Percentiles rank a stretch among this genome's conserved stretches.
Conservation (phyloP, 805 yeast genomes). For the Nakazawaea anatomiae region DNA sequence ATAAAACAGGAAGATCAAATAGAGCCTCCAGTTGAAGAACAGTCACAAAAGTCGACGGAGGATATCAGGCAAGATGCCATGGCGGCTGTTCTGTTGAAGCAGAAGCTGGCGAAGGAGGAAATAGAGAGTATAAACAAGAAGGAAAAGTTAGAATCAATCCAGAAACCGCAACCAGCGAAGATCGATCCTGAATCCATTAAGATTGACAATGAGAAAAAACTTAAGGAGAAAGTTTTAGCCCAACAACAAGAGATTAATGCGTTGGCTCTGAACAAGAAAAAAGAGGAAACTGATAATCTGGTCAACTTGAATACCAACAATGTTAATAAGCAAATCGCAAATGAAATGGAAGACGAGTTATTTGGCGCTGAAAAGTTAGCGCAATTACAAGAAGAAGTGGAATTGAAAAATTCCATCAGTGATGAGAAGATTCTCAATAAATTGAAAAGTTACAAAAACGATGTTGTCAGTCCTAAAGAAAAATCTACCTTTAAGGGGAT, state of each 20-base stretch:
- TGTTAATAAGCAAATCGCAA: neutral
- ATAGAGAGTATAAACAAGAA: conserved; percentile 14
- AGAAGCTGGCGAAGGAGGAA: conserved; percentile 9
- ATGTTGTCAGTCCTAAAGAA: neutral
- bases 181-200: conserved; percentile 9
- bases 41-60: conserved; percentile 9
- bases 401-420: conserved; percentile 1
- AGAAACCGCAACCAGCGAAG: conserved; percentile 8
- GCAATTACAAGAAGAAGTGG: conserved; percentile 1
- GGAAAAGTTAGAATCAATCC: conserved; percentile 12
- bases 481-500: neutral
- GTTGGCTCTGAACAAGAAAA: conserved; percentile 1
- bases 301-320: conserved; percentile 6
- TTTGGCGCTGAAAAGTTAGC: neutral
- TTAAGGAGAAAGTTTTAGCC: conserved; percentile 12
- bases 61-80: conserved; percentile 8
- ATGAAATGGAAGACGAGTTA: neutral
- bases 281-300: conserved; percentile 10
- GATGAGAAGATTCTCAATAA: conserved; percentile 1
- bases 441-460: neutral
- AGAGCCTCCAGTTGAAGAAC: conserved; percentile 13
- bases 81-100: conserved; percentile 9
- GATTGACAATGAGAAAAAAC: conserved; percentile 7
- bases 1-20: conserved; percentile 12
- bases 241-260: conserved; percentile 12